A percentile compares a stretch with the other conserved stretches of the same genome.
phyloP scores from a whole-genome alignment of 2,329 filamentous ascomycete genomes.

The Sclerotiophoma versabilis region DNA sequence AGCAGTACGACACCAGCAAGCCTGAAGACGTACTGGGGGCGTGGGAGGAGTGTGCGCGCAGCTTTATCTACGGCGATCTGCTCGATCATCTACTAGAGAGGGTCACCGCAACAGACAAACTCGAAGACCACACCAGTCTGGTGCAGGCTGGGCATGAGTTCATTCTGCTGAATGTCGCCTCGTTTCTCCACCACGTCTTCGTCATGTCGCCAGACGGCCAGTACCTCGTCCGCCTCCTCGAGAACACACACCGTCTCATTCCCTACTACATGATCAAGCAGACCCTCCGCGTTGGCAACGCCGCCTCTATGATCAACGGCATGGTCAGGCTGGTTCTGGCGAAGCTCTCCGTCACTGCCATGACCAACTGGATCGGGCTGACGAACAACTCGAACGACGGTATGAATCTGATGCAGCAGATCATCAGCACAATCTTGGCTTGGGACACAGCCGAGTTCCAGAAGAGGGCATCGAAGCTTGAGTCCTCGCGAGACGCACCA shows the following conservation, averaged over 20 bases:
- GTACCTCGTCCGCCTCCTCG: constrained; percentile 73
- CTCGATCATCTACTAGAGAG: constrained; percentile 70
- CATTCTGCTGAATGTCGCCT: constrained; percentile 75
- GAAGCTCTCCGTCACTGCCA: constrained; percentile 75
- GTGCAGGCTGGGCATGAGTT: constrained; percentile 71
- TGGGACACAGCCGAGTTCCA: constrained; percentile 78
- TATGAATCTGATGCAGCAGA: constrained; percentile 80
- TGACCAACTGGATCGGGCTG: constrained; percentile 81
- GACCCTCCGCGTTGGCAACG: constrained; percentile 77
- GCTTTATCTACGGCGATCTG: constrained; percentile 71
- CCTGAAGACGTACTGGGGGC: constrained; percentile 68
- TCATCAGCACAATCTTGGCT: constrained; percentile 74
- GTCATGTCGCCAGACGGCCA: constrained; percentile 77
- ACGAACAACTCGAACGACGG: constrained; percentile 76
- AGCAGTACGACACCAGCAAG: constrained; percentile 64
- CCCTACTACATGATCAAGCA: constrained; percentile 77
- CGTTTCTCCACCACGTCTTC: constrained; percentile 76
- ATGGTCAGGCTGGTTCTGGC: constrained; percentile 76
- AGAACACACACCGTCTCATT: constrained; percentile 72
- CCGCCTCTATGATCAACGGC: constrained; percentile 80
- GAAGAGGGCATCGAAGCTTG: constrained; percentile 69
- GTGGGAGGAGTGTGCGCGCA: constrained; percentile 72
- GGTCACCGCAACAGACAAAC: constrained; percentile 64
- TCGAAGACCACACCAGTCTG: constrained; percentile 69
- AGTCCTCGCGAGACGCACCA: constrained; percentile 65